These are phyloP conservation scores for Cercospora beticola DNA, from an alignment of 2,329 filamentous ascomycete genomes.

Conservation along the genomic window DNA sequence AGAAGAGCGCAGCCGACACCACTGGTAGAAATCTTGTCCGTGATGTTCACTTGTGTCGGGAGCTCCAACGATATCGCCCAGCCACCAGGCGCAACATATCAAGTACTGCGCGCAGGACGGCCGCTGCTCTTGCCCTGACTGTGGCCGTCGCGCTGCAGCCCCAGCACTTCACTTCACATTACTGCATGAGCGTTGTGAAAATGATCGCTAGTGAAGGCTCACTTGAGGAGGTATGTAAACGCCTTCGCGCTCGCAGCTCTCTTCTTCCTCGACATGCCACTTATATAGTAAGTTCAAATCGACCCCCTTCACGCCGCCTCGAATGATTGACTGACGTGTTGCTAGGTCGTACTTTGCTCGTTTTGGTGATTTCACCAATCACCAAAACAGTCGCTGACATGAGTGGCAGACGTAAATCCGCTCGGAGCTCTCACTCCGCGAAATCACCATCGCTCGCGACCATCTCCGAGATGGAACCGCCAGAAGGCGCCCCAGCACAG, in stretches of 20 bases:
- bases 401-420: conserved; percentile 13
- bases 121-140: not conserved
- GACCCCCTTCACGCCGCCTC: not conserved
- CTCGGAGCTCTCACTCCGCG: not conserved
- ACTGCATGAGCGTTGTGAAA: not conserved
- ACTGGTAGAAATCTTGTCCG: not conserved
- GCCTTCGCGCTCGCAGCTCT: not conserved
- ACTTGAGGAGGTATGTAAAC: not conserved
- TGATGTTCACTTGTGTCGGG: not conserved
- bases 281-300: conserved; percentile 10
- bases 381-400: conserved; percentile 15
- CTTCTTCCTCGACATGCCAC: not conserved
- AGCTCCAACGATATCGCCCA: not conserved
- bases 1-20: not conserved
- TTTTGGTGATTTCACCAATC: conserved; percentile 3
- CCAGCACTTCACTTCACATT: not conserved
- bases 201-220: not conserved
- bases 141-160: not conserved
- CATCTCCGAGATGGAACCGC: conserved; percentile 12
- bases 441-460: conserved; percentile 3
- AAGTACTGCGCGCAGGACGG: not conserved
- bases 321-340: not conserved
- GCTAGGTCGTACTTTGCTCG: conserved; percentile 10
- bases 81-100: not conserved
- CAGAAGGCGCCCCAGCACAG: conserved; percentile 29